Conservation (phyloP, 257 asterid species). For the Nicotiana tomentosiformis region DNA sequence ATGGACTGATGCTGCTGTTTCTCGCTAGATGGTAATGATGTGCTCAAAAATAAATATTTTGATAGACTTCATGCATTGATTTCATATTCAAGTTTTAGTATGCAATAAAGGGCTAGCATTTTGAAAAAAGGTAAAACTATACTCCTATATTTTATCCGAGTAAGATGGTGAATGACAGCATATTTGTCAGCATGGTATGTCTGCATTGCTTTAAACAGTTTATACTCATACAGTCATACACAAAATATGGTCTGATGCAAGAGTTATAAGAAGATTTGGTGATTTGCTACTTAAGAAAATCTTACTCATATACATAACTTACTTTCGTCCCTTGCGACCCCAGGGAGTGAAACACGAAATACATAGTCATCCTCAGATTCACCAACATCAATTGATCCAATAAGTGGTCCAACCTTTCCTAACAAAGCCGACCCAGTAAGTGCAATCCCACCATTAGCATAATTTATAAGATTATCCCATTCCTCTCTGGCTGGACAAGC, state of each 20-base stretch:
- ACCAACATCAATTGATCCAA: conserved; percentile 40
- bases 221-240: not conserved
- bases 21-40: not conserved
- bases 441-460: conserved; percentile 27
- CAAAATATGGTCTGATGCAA: not conserved
- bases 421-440: conserved; percentile 38
- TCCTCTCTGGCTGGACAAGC: conserved; percentile 30
- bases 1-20: not conserved
- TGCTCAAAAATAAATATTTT: conserved; percentile 1
- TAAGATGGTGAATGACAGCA: not conserved
- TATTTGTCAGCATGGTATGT: not conserved
- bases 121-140: not conserved
- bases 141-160: not conserved
- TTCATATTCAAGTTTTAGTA: not conserved
- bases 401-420: conserved; percentile 33
- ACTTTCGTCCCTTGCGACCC: conserved; percentile 36
- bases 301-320: conserved; percentile 9
- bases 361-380: conserved; percentile 35
- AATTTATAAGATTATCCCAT: conserved; percentile 29
- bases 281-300: not conserved
- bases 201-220: not conserved
- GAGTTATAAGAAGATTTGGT: not conserved
- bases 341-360: conserved; percentile 47
- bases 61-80: not conserved
- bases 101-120: not conserved